These are phyloP conservation scores for Euphorbia peplus DNA, from an alignment of 345 rosid species.

Conservation along the genomic window DNA sequence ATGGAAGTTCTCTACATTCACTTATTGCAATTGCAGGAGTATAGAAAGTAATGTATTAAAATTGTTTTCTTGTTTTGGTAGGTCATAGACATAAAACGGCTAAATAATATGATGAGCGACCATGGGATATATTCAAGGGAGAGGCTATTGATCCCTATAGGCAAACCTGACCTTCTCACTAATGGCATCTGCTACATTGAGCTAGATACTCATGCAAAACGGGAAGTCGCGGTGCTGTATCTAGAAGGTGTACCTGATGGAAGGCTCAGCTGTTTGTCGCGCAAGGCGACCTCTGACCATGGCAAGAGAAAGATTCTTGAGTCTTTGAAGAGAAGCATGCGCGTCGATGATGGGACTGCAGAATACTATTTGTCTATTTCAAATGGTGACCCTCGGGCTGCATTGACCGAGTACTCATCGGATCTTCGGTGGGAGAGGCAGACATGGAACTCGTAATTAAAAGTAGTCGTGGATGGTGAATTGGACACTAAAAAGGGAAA, in stretches of 20 bases:
- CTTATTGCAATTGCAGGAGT: too few relatives aligned
- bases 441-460: conserved; percentile 39
- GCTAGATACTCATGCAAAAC: conserved; percentile 61
- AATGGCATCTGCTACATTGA: conserved; percentile 74
- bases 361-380: conserved; percentile 74
- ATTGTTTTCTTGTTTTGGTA: conserved; percentile 27
- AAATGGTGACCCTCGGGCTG: conserved; percentile 72
- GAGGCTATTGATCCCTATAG: conserved; percentile 75
- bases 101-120: conserved; percentile 92
- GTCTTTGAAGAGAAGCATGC: conserved; percentile 86
- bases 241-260: conserved; percentile 54
- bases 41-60: not conserved
- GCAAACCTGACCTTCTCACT: conserved; percentile 55
- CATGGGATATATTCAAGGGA: conserved; percentile 83
- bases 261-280: conserved; percentile 29
- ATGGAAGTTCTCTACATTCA: too few relatives aligned
- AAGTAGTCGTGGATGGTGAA: not conserved
- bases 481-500: too few relatives aligned
- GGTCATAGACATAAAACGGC: conserved; percentile 76
- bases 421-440: conserved; percentile 80
- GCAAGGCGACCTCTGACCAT: conserved; percentile 37
- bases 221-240: conserved; percentile 83
- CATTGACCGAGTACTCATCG: conserved; percentile 60
- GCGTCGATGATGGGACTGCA: conserved; percentile 81
- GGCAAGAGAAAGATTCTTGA: conserved; percentile 62